Percentiles rank a stretch among this genome's conserved stretches.
These are phyloP conservation scores for Laguncularia racemosa DNA, from an alignment of 345 rosid genomes.

Conservation along the genomic window DNA sequence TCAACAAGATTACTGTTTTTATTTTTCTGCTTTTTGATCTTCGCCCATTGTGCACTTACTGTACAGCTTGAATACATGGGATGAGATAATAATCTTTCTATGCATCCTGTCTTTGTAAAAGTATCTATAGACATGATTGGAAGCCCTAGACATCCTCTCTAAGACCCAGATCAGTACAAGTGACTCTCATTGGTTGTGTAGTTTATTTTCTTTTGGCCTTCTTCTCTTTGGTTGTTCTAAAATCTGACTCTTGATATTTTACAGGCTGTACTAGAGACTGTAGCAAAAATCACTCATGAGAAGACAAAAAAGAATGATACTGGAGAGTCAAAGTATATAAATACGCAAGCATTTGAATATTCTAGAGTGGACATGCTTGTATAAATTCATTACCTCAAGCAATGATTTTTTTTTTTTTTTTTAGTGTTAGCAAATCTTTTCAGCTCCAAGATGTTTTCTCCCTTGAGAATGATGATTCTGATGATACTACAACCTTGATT, in stretches of 20 bases:
- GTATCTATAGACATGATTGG: too few relatives aligned
- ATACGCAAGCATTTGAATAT: background rate
- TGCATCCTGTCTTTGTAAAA: too few relatives aligned
- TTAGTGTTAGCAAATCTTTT: constrained; percentile 71
- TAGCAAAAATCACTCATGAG: constrained; percentile 88
- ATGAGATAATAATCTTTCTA: too few relatives aligned
- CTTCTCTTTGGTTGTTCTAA: constrained; percentile 8
- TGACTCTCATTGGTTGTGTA: too few relatives aligned
- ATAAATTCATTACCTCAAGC: background rate
- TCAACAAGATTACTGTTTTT: too few relatives aligned
- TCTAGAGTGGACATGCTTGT: background rate
- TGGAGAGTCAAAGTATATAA: constrained; percentile 54
- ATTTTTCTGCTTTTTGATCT: too few relatives aligned
- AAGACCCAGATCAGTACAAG: too few relatives aligned
- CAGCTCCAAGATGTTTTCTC: constrained; percentile 92
- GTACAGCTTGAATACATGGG: too few relatives aligned
- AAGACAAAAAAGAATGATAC: constrained; percentile 80
- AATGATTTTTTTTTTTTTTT: background rate
- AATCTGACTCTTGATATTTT: constrained; percentile 18
- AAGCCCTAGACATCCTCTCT: too few relatives aligned
- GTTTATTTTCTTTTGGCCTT: background rate
- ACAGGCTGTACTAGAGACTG: constrained; percentile 93
- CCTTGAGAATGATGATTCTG: constrained; percentile 89
- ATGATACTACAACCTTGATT: constrained; percentile 75
- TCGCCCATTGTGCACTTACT: too few relatives aligned